phyloP scores from a whole-genome alignment of 2,329 filamentous ascomycete species.

The Hypoxylon sp. region DNA sequence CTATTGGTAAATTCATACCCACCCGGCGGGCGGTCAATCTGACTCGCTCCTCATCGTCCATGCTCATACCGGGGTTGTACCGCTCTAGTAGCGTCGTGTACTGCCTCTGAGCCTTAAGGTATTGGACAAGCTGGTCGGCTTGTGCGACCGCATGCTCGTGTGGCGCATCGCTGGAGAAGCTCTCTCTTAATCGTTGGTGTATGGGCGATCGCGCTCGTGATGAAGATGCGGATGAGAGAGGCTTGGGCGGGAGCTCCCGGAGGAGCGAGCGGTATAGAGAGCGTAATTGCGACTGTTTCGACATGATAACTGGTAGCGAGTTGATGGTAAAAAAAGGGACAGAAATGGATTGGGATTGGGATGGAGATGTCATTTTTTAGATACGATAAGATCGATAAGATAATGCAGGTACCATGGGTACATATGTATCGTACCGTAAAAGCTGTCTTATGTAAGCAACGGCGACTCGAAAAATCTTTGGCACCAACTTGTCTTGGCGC shows the following conservation, averaged over 20 bases:
- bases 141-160: conserved; percentile 59
- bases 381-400: conserved; percentile 43
- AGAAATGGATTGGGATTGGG: background rate
- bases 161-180: conserved; percentile 64
- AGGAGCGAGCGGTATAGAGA: conserved; percentile 90
- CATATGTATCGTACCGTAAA: background rate
- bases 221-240: conserved; percentile 60
- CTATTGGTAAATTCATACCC: conserved; percentile 87
- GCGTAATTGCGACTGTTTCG: conserved; percentile 69
- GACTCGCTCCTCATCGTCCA: conserved; percentile 88
- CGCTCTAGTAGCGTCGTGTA: conserved; percentile 87
- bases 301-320: conserved; percentile 46
- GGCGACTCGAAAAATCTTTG: background rate
- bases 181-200: conserved; percentile 76
- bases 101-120: conserved; percentile 86
- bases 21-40: conserved; percentile 87
- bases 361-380: background rate
- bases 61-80: conserved; percentile 93
- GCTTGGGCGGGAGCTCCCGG: conserved; percentile 86
- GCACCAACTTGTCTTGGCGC: background rate
- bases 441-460: conserved; percentile 19
- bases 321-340: background rate
- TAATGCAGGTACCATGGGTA: conserved; percentile 26
- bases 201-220: conserved; percentile 73
- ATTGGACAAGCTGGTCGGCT: conserved; percentile 84